phyloP scores from a whole-genome alignment of 106 monocot species.

The Dendrobium catenatum region DNA sequence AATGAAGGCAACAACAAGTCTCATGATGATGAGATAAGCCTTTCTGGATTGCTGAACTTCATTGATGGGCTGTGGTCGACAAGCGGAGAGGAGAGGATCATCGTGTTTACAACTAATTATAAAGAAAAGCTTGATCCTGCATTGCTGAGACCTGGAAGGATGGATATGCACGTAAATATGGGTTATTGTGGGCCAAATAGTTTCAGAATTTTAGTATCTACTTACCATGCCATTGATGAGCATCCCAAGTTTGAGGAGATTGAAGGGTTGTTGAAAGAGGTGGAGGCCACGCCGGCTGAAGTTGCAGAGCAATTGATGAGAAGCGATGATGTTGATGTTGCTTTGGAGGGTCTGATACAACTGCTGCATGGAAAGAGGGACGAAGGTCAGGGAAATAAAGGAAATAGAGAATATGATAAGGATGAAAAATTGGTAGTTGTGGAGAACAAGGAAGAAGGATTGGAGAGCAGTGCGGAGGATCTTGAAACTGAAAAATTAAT shows the following conservation, averaged over 20 bases:
- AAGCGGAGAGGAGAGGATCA: conserved; percentile 17
- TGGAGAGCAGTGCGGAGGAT: background rate
- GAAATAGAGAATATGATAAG: background rate
- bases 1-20: background rate
- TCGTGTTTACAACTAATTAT: conserved; percentile 18
- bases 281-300: conserved; percentile 5
- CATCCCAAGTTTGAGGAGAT: conserved; percentile 13
- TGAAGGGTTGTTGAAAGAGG: conserved; percentile 4
- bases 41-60: conserved; percentile 17
- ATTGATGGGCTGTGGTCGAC: conserved; percentile 17
- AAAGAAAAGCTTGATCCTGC: conserved; percentile 15
- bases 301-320: conserved; percentile 9
- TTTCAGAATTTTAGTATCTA: background rate
- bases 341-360: background rate
- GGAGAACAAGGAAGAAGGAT: background rate
- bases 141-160: conserved; percentile 15
- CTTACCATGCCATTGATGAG: conserved; percentile 9
- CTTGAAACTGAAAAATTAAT: background rate
- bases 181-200: conserved; percentile 5
- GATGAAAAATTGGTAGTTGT: background rate
- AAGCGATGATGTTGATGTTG: conserved; percentile 6
- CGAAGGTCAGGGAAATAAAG: background rate
- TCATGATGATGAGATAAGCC: background rate
- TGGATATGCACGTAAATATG: conserved; percentile 21
- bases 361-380: background rate